These are phyloP conservation scores for Gynochthodes officinalis DNA, from an alignment of 257 asterid genomes.

Conservation along the genomic window DNA sequence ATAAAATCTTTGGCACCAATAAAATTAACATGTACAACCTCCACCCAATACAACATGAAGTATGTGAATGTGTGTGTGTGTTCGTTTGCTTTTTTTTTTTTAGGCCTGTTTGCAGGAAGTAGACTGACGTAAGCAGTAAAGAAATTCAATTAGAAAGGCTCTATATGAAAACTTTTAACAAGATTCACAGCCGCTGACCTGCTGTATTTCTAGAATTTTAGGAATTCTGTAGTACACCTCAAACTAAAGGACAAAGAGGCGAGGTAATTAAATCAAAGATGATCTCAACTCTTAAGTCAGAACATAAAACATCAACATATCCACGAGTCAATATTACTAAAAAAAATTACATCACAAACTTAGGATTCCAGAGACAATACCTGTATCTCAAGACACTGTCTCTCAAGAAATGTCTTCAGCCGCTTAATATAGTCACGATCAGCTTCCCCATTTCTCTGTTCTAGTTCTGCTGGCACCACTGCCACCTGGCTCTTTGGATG, in stretches of 20 bases:
- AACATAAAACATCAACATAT: background rate
- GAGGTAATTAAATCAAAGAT: too few species aligned
- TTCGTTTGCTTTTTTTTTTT: too few species aligned
- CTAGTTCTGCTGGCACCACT: slow-evolving; percentile 78
- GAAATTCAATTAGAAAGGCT: background rate
- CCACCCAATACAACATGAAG: background rate
- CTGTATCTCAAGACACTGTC: slow-evolving; percentile 95
- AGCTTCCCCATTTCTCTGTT: slow-evolving; percentile 63
- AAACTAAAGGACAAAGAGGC: background rate
- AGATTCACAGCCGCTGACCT: background rate
- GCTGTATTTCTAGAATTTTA: background rate
- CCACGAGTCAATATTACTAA: background rate
- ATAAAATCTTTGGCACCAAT: background rate
- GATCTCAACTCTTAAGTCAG: too few species aligned
- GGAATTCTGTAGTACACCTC: background rate
- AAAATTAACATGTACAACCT: background rate
- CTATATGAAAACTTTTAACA: background rate
- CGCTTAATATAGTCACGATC: slow-evolving; percentile 74
- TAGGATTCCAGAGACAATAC: slow-evolving; percentile 29
- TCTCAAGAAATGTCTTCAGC: slow-evolving; percentile 66
- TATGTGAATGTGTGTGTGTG: too few species aligned
- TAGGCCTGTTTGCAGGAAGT: background rate
- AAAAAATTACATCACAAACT: background rate
- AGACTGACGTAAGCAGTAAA: background rate
- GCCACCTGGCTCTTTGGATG: slow-evolving; percentile 85